These are phyloP conservation scores for Boehmeria nivea DNA, from an alignment of 306 rosid genomes.

Conservation along the genomic window DNA sequence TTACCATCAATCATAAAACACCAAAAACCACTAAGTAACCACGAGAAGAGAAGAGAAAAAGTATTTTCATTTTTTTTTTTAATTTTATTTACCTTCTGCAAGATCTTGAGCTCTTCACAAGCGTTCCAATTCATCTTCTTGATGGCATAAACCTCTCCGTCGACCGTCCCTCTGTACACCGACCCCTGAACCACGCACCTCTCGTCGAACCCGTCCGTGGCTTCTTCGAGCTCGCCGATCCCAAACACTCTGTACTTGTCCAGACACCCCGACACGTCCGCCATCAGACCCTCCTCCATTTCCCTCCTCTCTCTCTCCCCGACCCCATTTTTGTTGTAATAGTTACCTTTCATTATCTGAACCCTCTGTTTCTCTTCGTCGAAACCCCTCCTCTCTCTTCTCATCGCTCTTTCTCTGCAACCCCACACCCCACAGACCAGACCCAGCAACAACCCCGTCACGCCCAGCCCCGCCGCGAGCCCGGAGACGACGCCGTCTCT, in stretches of 20 bases:
- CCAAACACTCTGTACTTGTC: conserved; percentile 82
- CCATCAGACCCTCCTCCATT: conserved; percentile 57
- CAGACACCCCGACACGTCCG: conserved; percentile 83
- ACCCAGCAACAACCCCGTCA: conserved; percentile 51
- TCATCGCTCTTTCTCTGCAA: conserved; percentile 40
- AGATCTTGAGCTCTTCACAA: conserved; percentile 90
- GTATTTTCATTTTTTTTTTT: too few relatives aligned
- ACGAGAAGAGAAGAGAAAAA: not conserved
- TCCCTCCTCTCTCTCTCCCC: conserved; percentile 23
- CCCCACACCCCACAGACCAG: conserved; percentile 42
- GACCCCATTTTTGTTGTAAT: not conserved
- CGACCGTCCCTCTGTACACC: conserved; percentile 62
- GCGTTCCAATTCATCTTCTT: conserved; percentile 99
- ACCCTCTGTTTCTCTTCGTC: conserved; percentile 32
- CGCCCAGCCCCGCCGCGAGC: conserved; percentile 63
- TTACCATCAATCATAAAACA: too few relatives aligned
- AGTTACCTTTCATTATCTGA: not conserved
- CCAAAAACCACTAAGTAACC: too few relatives aligned
- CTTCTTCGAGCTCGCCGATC: conserved; percentile 56
- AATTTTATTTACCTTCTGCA: conserved; percentile 66
- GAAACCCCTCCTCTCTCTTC: conserved; percentile 11
- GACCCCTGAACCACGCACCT: conserved; percentile 69
- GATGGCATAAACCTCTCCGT: conserved; percentile 61
- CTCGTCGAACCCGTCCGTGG: conserved; percentile 60
- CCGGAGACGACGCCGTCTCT: conserved; percentile 48